phyloP scores from a whole-genome alignment of 192 early-diverging fungal species.

The Mortierella alpina region DNA sequence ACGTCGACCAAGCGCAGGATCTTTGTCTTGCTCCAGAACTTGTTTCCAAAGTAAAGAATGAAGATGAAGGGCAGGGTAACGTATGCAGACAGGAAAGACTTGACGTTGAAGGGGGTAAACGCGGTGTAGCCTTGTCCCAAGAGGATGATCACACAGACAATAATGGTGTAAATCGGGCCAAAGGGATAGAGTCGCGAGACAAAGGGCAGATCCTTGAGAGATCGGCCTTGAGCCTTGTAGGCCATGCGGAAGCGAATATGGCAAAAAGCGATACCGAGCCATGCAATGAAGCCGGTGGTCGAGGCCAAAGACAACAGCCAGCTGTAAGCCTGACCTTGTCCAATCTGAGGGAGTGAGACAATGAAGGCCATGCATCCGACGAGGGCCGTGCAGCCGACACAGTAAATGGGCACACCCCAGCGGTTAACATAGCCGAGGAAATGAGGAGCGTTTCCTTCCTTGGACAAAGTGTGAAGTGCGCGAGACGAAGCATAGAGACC shows the following conservation, averaged over 20 bases:
- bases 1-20: slow-evolving; percentile 66
- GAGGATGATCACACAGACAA: slow-evolving; percentile 67
- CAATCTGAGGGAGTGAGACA: slow-evolving; percentile 61
- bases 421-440: slow-evolving; percentile 67
- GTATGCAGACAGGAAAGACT: slow-evolving; percentile 69
- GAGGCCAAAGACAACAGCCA: slow-evolving; percentile 72
- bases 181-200: slow-evolving; percentile 62
- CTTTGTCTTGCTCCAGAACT: slow-evolving; percentile 66
- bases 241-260: slow-evolving; percentile 86
- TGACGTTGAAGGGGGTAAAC: slow-evolving; percentile 61
- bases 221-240: slow-evolving; percentile 72
- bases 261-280: slow-evolving; percentile 82
- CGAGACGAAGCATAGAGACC: slow-evolving; percentile 84
- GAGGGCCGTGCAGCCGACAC: slow-evolving; percentile 67
- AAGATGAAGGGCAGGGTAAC: slow-evolving; percentile 69
- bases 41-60: slow-evolving; percentile 70
- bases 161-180: slow-evolving; percentile 71
- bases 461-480: slow-evolving; percentile 80
- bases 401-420: slow-evolving; percentile 70
- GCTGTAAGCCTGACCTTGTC: slow-evolving; percentile 73
- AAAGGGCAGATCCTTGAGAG: slow-evolving; percentile 72
- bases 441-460: slow-evolving; percentile 76
- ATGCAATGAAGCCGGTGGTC: slow-evolving; percentile 80
- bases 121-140: slow-evolving; percentile 71
- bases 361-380: slow-evolving; percentile 71